These are phyloP conservation scores for Talaromyces adpressus DNA, from an alignment of 495 filamentous ascomycete genomes.

Conservation along the genomic window DNA sequence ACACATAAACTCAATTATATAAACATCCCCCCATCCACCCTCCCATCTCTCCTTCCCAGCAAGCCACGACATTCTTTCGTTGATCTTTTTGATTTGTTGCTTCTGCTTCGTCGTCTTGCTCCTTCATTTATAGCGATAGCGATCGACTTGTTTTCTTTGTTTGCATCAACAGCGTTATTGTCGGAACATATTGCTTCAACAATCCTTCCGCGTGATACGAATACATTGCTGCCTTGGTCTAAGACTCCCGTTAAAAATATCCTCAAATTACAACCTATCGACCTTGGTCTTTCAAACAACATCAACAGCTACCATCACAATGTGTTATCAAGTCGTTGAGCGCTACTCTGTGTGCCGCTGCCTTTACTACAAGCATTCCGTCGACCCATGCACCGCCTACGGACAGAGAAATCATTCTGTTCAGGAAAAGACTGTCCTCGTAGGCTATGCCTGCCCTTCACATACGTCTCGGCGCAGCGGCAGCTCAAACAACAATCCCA, in stretches of 20 bases:
- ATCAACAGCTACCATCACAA: constrained; percentile 17
- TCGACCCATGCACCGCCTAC: constrained; percentile 66
- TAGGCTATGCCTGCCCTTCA: constrained; percentile 66
- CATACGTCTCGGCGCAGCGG: constrained; percentile 42
- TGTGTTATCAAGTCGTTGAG: constrained; percentile 70
- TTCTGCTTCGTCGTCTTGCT: not conserved
- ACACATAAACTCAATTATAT: not conserved
- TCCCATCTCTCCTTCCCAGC: not conserved
- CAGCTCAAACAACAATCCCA: constrained; percentile 1
- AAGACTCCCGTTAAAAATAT: not conserved
- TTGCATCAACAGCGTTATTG: not conserved
- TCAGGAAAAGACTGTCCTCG: constrained; percentile 67
- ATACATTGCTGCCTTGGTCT: constrained; percentile 1
- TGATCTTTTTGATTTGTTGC: not conserved
- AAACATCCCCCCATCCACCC: not conserved
- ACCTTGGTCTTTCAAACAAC: not conserved
- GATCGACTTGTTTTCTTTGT: not conserved
- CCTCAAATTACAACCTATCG: not conserved
- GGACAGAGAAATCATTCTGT: constrained; percentile 64
- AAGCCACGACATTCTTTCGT: constrained; percentile 5
- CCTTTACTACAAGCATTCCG: constrained; percentile 70
- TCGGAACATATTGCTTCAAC: not conserved
- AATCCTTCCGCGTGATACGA: constrained; percentile 1
- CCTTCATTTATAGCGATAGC: not conserved
- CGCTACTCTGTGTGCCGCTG: constrained; percentile 75